Evolutionary conservation across 208 protist species (phyloP), one percentile per base, ranked within the genome.

Genomic region (Vickermania ingenoplastis): DNA sequence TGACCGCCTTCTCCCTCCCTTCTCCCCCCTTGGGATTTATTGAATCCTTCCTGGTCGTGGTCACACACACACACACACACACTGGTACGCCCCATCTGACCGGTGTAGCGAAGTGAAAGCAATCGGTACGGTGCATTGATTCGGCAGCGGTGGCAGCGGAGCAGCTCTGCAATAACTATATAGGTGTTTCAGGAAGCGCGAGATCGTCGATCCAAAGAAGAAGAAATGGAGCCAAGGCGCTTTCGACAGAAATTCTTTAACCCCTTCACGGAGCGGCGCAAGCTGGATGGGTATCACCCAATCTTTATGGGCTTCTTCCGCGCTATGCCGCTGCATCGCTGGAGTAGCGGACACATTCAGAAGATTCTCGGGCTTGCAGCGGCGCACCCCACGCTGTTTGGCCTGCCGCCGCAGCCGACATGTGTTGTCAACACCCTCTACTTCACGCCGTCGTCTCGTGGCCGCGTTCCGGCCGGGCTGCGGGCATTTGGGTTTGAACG

Each of bases 371-470:
- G 81, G 24, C 91, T 89, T 73, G 81, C 79, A 14, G 84, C 89
- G 4, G 50, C 72, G 0, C 73, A 86, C 54, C 85, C 89, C n/a
- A 89, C 85, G 0, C 71, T 95, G 7, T 95, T 95, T 57, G 89
- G 89, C 26, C 83, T 95, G 48, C 79, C 85, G 3, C 81, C 90
- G 27, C 65, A 86, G 55, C 74, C 85, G 4, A 95, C 85, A 21
- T 95, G 89, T 54, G 69, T 95, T 41, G 89, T 95, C 22, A 92
- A 95, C 71, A 92, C 89, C 5, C 75, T 82, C 14, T 82, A 87
- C 71, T 91, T 95, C 72, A 54, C 91, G 49, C 84, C 85, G 4
- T 95, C 85, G 17, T 54, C 81, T 50, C 81, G 84, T 5, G 87
- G 84, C 59, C 73, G 73, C 24, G 7, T 45, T 7, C 69, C 62